Evolutionary conservation across 2,329 filamentous ascomycete species (phyloP).

Genomic region (Fusarium paranaense): DNA sequence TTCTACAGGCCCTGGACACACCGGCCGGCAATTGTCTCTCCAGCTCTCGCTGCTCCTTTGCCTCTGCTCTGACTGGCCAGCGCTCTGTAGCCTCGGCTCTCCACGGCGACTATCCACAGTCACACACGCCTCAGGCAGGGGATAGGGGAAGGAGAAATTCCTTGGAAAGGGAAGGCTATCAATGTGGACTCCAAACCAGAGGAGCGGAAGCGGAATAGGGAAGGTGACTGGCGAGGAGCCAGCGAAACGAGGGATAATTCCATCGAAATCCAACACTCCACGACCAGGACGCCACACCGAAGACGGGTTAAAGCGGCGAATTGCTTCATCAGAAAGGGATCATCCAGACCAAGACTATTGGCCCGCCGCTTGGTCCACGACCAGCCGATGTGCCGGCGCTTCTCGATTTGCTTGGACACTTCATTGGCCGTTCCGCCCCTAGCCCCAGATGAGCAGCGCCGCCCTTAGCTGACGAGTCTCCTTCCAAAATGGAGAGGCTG

Average conservation of each 20-base stretch:
- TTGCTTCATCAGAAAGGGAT: conserved; percentile 1
- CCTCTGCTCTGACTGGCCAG: conserved; percentile 3
- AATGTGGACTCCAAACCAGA: background rate
- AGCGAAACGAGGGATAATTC: conserved; percentile 14
- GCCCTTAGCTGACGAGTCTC: background rate
- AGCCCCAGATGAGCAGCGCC: conserved; percentile 3
- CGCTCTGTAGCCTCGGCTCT: background rate
- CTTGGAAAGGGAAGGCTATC: background rate
- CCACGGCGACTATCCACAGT: background rate
- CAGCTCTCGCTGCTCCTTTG: background rate
- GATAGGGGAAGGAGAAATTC: conserved; percentile 3
- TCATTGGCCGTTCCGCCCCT: background rate
- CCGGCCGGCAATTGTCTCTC: conserved; percentile 2
- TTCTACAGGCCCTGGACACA: background rate
- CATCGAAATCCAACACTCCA: conserved; percentile 7
- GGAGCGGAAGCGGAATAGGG: background rate
- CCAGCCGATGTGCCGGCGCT: background rate
- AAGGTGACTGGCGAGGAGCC: background rate
- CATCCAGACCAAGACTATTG: background rate
- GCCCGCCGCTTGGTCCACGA: background rate
- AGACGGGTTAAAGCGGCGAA: conserved; percentile 11
- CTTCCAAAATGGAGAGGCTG: background rate
- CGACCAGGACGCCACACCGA: conserved; percentile 17
- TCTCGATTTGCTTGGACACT: background rate
- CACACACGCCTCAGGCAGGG: background rate